Base-by-base conservation (phyloP, 2,329 filamentous ascomycete species). In the Helotiales sp. region DNA sequence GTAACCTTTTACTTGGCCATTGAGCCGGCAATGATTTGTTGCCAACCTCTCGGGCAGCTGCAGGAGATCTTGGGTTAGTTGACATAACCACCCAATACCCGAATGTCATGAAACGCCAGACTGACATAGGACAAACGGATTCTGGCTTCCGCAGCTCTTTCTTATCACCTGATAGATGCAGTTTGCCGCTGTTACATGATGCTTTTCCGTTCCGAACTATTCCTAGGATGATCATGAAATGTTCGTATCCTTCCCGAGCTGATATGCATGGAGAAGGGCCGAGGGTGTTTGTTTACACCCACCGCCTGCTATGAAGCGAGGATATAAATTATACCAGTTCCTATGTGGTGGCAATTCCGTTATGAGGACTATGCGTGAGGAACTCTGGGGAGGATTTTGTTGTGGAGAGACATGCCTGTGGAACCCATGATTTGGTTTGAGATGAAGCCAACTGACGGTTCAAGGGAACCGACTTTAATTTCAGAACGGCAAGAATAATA, bases 51-150 rank as follows among this genome's bases (percentile, higher is more conserved):
- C 20, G 47, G 30, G 10, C 13, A 30, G 20, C 28, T 64, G 66
- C 61, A 34, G 61, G n/a, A 55, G 64, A 70, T 70, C 54, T 67
- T 22, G 58, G 58, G 59, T 63, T 26, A 64, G 47, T 24, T 62
- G 60, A 55, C 57, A 28, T 17, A 43, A 26, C 22, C n/a, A 34
- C 1, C 30, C 8, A 34, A 13, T 20, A 32, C 28, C 6, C 2
- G 28, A 34, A 30, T 49, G 20, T 20, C 45, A 17, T 40, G 20
- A 58, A 58, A 58, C 54, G 26, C 54, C 26, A 54, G 15, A 34
- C 6, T 17, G 11, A 11, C 4, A 34, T 15, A 59, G 45, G 26
- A 57, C 45, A 37, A 61, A 55, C 37, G 32, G 49, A 47, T 34
- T 34, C 22, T 34, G 34, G 37, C 24, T 20, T 64, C 45, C 15